These are phyloP conservation scores for Aspergillus taichungensis DNA, from an alignment of 495 filamentous ascomycete genomes.

Conservation along the genomic window DNA sequence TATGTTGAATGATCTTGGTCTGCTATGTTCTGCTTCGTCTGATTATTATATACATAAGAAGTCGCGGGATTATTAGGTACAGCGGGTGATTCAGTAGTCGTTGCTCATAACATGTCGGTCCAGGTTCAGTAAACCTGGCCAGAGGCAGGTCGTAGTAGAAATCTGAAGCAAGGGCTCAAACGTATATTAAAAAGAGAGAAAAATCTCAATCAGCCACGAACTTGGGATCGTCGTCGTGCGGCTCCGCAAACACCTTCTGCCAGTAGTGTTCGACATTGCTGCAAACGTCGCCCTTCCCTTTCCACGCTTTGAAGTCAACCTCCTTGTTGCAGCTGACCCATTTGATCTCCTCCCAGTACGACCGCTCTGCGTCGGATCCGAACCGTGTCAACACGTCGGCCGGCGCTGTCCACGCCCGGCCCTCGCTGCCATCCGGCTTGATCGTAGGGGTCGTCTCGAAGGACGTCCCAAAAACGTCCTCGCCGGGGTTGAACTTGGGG, in stretches of 20 bases:
- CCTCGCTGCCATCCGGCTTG: conserved; percentile 28
- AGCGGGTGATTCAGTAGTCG: background rate
- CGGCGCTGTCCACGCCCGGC: conserved; percentile 32
- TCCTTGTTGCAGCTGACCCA: conserved; percentile 40
- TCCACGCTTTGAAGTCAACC: conserved; percentile 30
- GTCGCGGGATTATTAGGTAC: background rate
- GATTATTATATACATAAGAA: no score
- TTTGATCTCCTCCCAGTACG: conserved; percentile 44
- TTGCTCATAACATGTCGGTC: no score
- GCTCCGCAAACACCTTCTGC: conserved; percentile 33
- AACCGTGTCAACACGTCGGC: conserved; percentile 30
- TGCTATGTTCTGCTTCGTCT: no score
- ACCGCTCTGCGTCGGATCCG: conserved; percentile 44
- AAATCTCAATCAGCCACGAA: conserved; percentile 19
- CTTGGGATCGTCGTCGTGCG: conserved; percentile 28
- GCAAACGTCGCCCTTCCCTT: conserved; percentile 27
- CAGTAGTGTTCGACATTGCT: conserved; percentile 30
- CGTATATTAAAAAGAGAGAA: background rate
- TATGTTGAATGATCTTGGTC: no score
- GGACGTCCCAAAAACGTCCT: conserved; percentile 30
- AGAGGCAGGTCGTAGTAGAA: no score
- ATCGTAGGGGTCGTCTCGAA: conserved; percentile 34
- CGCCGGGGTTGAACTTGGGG: conserved; percentile 45
- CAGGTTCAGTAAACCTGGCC: no score
- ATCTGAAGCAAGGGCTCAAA: no score